Evolutionary conservation across 1,284 basidiomycete species (phyloP).

Genomic region (Baeospora myosura): DNA sequence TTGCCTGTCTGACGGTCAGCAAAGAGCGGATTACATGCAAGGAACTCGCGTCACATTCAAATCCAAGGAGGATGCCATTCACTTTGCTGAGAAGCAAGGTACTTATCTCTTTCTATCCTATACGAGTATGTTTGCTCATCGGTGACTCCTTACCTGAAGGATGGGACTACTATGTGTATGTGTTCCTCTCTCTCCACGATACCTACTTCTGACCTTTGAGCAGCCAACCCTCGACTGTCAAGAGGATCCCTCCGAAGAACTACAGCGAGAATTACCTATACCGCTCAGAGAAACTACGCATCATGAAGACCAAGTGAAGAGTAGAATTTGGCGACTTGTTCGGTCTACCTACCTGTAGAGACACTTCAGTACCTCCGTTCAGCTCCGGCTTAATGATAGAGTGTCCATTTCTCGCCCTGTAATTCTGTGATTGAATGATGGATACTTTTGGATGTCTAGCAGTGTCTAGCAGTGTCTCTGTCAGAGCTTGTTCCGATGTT

Average conservation of each 20-base stretch:
- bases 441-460: too few species aligned
- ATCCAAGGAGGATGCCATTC: slow-evolving; percentile 87
- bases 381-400: too few species aligned
- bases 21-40: slow-evolving; percentile 95
- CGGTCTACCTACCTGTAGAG: too few species aligned
- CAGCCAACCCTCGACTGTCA: slow-evolving; percentile 64
- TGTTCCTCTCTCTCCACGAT: slow-evolving; percentile 10
- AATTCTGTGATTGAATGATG: too few species aligned
- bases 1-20: slow-evolving; percentile 4
- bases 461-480: too few species aligned
- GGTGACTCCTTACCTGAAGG: slow-evolving; percentile 35
- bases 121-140: not conserved
- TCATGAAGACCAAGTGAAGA: slow-evolving; percentile 93
- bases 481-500: too few species aligned
- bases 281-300: slow-evolving; percentile 75
- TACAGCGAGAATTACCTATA: slow-evolving; percentile 91
- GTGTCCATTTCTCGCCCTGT: too few species aligned
- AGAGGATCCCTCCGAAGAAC: slow-evolving; percentile 83
- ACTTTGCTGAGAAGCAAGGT: slow-evolving; percentile 93
- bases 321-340: too few species aligned
- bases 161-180: slow-evolving; percentile 75
- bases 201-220: slow-evolving; percentile 16
- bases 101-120: slow-evolving; percentile 15
- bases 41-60: slow-evolving; percentile 84
- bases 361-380: too few species aligned